Evolutionary conservation across 2,329 filamentous ascomycete species (phyloP), one percentile per base, ranked within the genome.

Genomic region (Nothophoma quercina): DNA sequence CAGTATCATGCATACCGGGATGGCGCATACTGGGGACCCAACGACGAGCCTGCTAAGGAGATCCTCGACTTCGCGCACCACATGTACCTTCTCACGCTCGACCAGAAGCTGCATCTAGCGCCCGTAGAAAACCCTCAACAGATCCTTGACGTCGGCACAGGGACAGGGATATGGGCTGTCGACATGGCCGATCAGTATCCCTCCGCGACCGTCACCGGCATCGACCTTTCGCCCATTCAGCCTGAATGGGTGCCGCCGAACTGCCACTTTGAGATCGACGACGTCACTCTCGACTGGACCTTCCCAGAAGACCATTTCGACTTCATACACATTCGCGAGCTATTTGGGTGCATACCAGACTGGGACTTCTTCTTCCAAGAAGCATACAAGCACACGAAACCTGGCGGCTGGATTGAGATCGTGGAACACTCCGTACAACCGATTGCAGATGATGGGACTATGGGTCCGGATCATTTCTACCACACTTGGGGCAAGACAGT

Each of bases 201-300:
- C 29, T 62, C 62, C 33, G 68, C 66, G 7, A 61, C 54, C 15
- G 65, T 71, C 41, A 75, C 74, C 4, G 80, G 79, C 30, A 77
- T 74, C 18, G 79, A 81, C 59, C 74, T 81, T 36, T 78, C 76
- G 0, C 78, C 79, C 29, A 81, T 81, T 39, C 80, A 82, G 56
- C 79, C 79, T 4, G 64, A 67, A 48, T 77, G 76, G 71, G 75
- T 80, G 0, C 78, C 79, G 0, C 73, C 76, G 2, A 81, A 81
- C 59, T 75, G 73, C 56, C 60, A 67, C 21, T 81, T 81, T 58
- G 75, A 80, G 46, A 74, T 81, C 45, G 79, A 81, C 65, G 78
- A 81, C 42, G 69, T 76, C 13, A 72, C 71, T 1, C 62, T 71
- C 7, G 68, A 71, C 19, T 80, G 78, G 78, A 78, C 75, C 1